Conservation (phyloP, 2,329 filamentous ascomycete species). For the Epichloe baconii region DNA sequence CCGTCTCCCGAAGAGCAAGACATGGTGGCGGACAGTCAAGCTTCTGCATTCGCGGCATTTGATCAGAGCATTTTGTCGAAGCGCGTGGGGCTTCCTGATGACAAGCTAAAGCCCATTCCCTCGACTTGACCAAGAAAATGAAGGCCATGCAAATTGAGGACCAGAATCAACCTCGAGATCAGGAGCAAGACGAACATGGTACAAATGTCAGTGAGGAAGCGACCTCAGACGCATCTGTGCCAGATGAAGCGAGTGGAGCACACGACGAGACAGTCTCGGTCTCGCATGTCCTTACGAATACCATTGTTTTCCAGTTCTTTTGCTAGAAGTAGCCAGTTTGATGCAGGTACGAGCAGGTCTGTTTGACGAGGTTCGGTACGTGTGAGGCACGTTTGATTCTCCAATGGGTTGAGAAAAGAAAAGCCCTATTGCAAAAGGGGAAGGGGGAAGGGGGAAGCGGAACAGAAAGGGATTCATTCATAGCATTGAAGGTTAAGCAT, state of each 20-base stretch:
- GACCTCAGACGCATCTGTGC: not conserved
- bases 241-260: conserved; percentile 10
- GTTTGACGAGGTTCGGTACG: conserved; percentile 63
- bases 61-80: conserved; percentile 48
- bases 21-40: conserved; percentile 32
- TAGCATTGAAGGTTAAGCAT: not conserved
- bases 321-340: conserved; percentile 63
- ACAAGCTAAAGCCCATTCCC: conserved; percentile 32
- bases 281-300: conserved; percentile 68
- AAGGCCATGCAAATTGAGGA: conserved; percentile 14
- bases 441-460: not conserved
- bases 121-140: conserved; percentile 20
- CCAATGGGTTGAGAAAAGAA: no score
- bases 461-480: not conserved
- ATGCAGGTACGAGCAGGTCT: conserved; percentile 62
- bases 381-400: conserved; percentile 9
- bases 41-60: conserved; percentile 48
- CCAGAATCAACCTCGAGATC: conserved; percentile 8
- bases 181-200: conserved; percentile 1
- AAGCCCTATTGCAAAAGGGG: no score
- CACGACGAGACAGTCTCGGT: conserved; percentile 43
- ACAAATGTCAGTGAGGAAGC: not conserved
- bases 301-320: conserved; percentile 69
- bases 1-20: conserved; percentile 20
- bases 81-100: conserved; percentile 35